phyloP scores from a whole-genome alignment of 2,329 filamentous ascomycete species.

The Stagonosporopsis rhizophila region DNA sequence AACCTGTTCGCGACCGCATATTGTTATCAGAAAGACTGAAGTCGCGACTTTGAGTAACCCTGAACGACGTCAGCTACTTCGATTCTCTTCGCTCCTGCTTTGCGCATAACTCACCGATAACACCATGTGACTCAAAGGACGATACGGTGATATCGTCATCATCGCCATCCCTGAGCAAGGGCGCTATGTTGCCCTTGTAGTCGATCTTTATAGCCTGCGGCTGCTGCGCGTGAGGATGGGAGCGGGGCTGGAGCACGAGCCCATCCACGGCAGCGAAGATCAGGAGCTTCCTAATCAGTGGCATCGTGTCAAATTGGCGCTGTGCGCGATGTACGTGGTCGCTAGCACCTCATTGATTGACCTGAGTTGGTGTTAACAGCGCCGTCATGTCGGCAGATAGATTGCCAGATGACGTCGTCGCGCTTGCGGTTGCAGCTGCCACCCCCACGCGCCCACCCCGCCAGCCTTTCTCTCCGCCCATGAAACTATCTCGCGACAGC shows the following conservation, averaged over 20 bases:
- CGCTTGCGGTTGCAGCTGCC: background rate
- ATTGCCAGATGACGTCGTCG: background rate
- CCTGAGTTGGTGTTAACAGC: slow-evolving; percentile 2
- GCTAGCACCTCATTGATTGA: background rate
- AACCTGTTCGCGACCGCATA: slow-evolving; percentile 85
- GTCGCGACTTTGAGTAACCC: slow-evolving; percentile 84
- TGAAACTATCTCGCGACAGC: too few species aligned
- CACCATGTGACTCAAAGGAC: slow-evolving; percentile 57
- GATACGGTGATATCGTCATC: slow-evolving; percentile 48
- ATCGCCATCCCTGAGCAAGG: slow-evolving; percentile 52
- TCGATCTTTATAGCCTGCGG: slow-evolving; percentile 71
- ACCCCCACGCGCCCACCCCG: background rate
- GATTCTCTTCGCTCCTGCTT: background rate
- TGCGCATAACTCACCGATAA: slow-evolving; percentile 60
- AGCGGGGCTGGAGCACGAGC: slow-evolving; percentile 73
- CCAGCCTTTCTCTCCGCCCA: background rate
- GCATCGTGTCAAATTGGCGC: slow-evolving; percentile 61
- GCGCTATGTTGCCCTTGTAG: slow-evolving; percentile 67
- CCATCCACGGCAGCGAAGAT: slow-evolving; percentile 84
- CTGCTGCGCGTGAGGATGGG: slow-evolving; percentile 61
- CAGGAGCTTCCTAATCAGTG: slow-evolving; percentile 79
- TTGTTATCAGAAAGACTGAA: slow-evolving; percentile 83
- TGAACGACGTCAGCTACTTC: slow-evolving; percentile 49
- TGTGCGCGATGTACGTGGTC: background rate
- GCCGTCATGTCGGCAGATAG: background rate